Base-by-base conservation (phyloP, 768 basidiomycete species). In the Daedalea quercina region DNA sequence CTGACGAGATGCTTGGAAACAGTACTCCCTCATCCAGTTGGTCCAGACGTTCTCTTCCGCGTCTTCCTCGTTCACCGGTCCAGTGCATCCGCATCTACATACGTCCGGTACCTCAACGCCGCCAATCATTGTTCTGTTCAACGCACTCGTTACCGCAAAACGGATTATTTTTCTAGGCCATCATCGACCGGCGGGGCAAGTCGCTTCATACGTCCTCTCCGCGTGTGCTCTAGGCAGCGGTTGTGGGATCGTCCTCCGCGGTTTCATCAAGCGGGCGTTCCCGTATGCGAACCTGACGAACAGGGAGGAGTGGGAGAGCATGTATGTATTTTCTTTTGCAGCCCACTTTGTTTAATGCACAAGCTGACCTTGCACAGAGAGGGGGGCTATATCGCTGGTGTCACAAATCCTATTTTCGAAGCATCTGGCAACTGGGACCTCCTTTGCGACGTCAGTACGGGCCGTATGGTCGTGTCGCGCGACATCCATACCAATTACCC, bases 331-430 rank as follows among this genome's bases (percentile, higher is more conserved):
- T n/a, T 46, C 45, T 43, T 52, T 46, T 45, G 9, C 9, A 9
- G 9, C 34, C 34, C 34, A 9, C 34, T 17, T 17, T 35, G 34
- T 15, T 43, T 35, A 8, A 19, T 46, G 45, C 23, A 20, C 23
- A 43, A 42, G 7, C 22, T n/a, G n/a, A n/a, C n/a, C n/a, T 34
- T 42, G 49, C 9, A 45, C 26, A 31, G 35, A 57, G 93, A 92
- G 35, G 85, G 89, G 3, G 95, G 91, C 12, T 99, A 86, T 64
- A 94, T 99, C 49, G 96, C 94, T 9, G 96, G 96, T 1, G 95
- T 98, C 2, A 94, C 91, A 1, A 99, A 99, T 62, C 96, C 94
- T 1, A 93, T 97, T 44, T 97, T 97, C 69, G 92, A 95, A 62
- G 75, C 86, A 1, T 80, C 87, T 0, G 82, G 85, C 0, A 77